Conservation (phyloP, 2,329 filamentous ascomycete genomes). For the Xenoacremonium recifei region DNA sequence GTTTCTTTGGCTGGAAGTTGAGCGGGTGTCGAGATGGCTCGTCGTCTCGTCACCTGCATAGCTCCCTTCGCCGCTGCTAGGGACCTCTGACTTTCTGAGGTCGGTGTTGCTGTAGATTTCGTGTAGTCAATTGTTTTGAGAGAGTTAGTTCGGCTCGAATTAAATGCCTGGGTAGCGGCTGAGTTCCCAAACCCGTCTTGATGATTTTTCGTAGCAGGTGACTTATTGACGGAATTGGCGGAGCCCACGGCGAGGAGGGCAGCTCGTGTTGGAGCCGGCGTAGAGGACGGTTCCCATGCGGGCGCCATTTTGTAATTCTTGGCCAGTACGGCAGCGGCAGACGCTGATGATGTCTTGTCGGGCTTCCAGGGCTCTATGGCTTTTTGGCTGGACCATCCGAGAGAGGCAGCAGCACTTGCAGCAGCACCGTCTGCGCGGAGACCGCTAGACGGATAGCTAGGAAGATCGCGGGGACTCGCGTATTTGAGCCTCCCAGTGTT, state of each 20-base stretch:
- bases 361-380: constrained; percentile 65
- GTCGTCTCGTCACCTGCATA: constrained; percentile 59
- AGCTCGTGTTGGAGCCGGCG: constrained; percentile 69
- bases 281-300: constrained; percentile 61
- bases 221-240: constrained; percentile 27
- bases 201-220: constrained; percentile 15
- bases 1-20: constrained; percentile 19
- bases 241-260: constrained; percentile 61
- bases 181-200: constrained; percentile 58
- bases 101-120: constrained; percentile 3
- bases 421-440: constrained; percentile 57
- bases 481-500: constrained; percentile 59
- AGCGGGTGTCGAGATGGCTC: constrained; percentile 63
- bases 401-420: constrained; percentile 70
- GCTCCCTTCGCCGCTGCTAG: constrained; percentile 75
- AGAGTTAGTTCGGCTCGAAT: constrained; percentile 33
- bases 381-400: constrained; percentile 71
- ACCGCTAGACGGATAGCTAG: constrained; percentile 69
- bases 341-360: constrained; percentile 52
- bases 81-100: constrained; percentile 55
- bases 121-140: constrained; percentile 11
- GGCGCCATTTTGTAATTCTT: constrained; percentile 45
- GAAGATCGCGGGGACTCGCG: constrained; percentile 69
- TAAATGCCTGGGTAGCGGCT: constrained; percentile 67
- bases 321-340: constrained; percentile 41